Percentiles rank a stretch among this genome's conserved stretches.
Conservation (phyloP, 1,284 basidiomycete genomes). For the Fomitopsis palustris region DNA sequence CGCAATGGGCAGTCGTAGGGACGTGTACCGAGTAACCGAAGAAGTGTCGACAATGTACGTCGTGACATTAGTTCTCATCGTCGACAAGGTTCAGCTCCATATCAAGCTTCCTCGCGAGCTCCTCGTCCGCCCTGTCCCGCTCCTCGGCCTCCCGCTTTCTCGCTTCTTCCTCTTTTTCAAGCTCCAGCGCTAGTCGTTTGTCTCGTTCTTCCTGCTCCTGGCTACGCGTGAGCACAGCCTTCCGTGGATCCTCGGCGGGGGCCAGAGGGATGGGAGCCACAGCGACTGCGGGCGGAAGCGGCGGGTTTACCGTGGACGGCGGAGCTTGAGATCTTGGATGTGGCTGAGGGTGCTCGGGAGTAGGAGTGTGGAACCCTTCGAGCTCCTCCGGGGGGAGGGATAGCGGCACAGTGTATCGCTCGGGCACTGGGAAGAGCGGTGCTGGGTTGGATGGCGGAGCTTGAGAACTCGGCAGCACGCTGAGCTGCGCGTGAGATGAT, state of each 20-base stretch:
- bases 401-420: constrained; percentile 11
- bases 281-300: background rate
- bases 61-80: background rate
- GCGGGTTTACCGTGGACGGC: background rate
- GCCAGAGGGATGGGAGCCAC: background rate
- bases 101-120: constrained; percentile 33
- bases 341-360: constrained; percentile 8
- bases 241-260: background rate
- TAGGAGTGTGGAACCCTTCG: constrained; percentile 8
- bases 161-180: constrained; percentile 37
- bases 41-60: too few species aligned
- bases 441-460: background rate
- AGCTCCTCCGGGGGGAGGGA: constrained; percentile 18
- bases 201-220: constrained; percentile 21
- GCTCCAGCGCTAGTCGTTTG: constrained; percentile 19
- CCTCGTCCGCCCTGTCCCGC: constrained; percentile 31
- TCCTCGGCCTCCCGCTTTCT: constrained; percentile 27
- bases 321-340: background rate
- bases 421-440: constrained; percentile 2
- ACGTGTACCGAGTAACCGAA: too few species aligned
- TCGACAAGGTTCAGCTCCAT: constrained; percentile 30
- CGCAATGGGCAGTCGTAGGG: too few species aligned
- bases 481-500: background rate
- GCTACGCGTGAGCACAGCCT: background rate
- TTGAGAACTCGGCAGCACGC: background rate